Percentiles rank a stretch among this genome's conserved stretches.
Conservation (phyloP, 495 filamentous ascomycete species). For the Aspergillus diversus region DNA sequence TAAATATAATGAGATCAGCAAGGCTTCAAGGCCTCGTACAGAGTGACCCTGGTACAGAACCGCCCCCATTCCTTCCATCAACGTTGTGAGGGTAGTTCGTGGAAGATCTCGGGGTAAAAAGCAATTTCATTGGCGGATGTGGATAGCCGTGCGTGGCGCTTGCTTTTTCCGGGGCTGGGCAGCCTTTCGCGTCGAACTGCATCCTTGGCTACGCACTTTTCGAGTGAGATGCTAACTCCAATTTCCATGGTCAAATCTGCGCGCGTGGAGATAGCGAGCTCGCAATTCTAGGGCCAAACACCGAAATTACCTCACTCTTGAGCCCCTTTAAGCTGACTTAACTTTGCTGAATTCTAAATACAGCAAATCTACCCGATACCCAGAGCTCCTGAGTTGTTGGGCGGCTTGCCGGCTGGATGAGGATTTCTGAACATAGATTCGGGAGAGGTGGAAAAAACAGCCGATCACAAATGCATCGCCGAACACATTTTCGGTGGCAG, state of each 20-base stretch:
- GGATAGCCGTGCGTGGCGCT: not conserved
- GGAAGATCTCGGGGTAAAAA: not conserved
- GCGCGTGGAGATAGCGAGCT: not conserved
- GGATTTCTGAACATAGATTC: not conserved
- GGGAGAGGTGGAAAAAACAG: too few relatives aligned
- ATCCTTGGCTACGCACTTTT: not conserved
- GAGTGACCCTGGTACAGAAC: not conserved
- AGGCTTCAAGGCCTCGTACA: not conserved
- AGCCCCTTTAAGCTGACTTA: not conserved
- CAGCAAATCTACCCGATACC: conserved; percentile 3
- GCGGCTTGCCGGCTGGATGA: too few relatives aligned
- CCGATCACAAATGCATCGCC: too few relatives aligned
- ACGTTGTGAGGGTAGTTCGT: too few relatives aligned
- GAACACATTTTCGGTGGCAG: not conserved
- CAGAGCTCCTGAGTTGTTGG: not conserved
- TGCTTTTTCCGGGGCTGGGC: not conserved
- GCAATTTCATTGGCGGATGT: not conserved
- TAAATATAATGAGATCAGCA: not conserved
- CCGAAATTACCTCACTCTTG: conserved; percentile 3
- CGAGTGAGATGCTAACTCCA: too few relatives aligned
- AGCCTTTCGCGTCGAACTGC: not conserved
- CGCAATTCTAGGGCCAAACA: conserved; percentile 2
- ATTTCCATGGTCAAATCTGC: too few relatives aligned
- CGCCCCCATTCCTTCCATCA: not conserved
- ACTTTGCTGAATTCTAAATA: not conserved